phyloP scores from a whole-genome alignment of 495 filamentous ascomycete genomes.

The Tuber melanosporum region DNA sequence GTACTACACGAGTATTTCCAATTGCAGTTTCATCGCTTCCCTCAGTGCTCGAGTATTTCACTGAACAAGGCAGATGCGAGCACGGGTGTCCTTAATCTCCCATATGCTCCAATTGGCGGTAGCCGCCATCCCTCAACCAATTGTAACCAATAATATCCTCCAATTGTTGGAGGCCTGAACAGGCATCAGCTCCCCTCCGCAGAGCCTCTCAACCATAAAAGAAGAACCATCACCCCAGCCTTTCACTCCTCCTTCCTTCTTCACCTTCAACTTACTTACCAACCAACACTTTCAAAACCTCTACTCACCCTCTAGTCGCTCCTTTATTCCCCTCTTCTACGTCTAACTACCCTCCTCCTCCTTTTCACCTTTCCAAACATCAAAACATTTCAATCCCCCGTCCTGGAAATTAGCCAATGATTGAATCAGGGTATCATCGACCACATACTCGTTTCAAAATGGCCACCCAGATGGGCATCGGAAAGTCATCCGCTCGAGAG shows the following conservation, averaged over 20 bases:
- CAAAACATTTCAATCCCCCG: neutral
- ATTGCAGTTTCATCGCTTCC: neutral
- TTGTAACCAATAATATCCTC: neutral
- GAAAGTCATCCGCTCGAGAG: neutral
- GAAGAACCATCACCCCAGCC: conserved; percentile 2
- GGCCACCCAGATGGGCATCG: neutral
- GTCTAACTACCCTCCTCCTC: neutral
- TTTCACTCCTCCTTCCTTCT: neutral
- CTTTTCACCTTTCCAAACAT: neutral
- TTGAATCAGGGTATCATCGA: neutral
- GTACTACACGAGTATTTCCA: neutral
- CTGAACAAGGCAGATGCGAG: conserved; percentile 4
- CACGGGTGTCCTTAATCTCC: neutral
- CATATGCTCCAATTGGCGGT: neutral
- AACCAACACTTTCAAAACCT: neutral
- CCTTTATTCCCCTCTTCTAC: neutral
- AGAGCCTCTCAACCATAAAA: conserved; percentile 1
- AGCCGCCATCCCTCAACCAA: neutral
- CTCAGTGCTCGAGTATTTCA: neutral
- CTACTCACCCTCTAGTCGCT: neutral
- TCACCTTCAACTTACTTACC: neutral
- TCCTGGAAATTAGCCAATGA: neutral
- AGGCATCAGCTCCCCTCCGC: neutral
- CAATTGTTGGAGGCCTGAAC: conserved; percentile 1
- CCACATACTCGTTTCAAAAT: conserved; percentile 1